Conservation (phyloP, 805 yeast species). For the Millerago galiae region DNA sequence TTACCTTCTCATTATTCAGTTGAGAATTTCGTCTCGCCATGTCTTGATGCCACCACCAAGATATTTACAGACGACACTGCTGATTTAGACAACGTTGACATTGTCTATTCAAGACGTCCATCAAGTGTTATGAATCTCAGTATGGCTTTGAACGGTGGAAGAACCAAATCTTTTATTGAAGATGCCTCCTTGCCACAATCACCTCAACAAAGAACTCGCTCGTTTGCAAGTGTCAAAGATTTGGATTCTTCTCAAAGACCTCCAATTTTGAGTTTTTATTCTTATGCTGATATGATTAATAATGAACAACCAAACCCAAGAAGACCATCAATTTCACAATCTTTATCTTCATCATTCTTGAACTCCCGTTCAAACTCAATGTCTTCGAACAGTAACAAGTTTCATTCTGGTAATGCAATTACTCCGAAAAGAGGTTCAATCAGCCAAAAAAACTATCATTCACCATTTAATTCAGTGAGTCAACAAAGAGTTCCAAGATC, state of each 20-base stretch:
- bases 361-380: slow-evolving; percentile 17
- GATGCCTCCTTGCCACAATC: slow-evolving; percentile 13
- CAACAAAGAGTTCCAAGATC: slow-evolving; percentile 12
- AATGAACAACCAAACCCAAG: slow-evolving; percentile 51
- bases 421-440: slow-evolving; percentile 20
- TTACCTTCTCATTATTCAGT: slow-evolving; percentile 34
- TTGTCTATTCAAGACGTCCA: slow-evolving; percentile 58
- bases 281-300: slow-evolving; percentile 74
- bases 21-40: slow-evolving; percentile 76
- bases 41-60: slow-evolving; percentile 70
- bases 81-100: slow-evolving; percentile 63
- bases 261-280: slow-evolving; percentile 43
- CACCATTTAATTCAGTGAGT: slow-evolving; percentile 27
- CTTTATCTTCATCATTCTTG: slow-evolving; percentile 30
- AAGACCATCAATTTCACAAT: slow-evolving; percentile 50
- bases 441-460: slow-evolving; percentile 3
- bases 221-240: slow-evolving; percentile 20
- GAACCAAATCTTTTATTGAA: slow-evolving; percentile 26
- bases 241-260: slow-evolving; percentile 19
- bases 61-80: slow-evolving; percentile 49
- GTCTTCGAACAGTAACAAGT: slow-evolving; percentile 10
- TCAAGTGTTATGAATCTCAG: slow-evolving; percentile 41
- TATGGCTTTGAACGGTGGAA: slow-evolving; percentile 21
- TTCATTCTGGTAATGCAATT: slow-evolving; percentile 14
- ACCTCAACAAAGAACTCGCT: slow-evolving; percentile 17